Evolutionary conservation across 2,329 filamentous ascomycete species (phyloP), one percentile per base, ranked within the genome.

Genomic region (Stagonosporopsis rhizophila): DNA sequence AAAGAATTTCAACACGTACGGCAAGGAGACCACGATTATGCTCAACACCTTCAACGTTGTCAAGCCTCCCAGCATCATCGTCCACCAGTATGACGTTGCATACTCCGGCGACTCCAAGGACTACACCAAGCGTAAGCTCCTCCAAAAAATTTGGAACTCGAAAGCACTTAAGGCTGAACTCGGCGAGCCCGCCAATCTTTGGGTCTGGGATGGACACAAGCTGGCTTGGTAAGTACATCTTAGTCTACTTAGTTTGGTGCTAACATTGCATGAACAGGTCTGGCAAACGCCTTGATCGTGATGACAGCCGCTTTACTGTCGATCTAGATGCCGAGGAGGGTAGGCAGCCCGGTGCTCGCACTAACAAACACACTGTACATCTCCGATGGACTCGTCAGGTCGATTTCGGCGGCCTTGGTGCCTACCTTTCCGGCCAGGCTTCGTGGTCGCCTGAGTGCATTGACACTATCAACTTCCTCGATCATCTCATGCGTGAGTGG

Each of bases 381-480:
- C 82, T 96, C 57, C 81, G 81, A 1, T 82, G 82, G 58, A 89
- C 89, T 0, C 88, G 85, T n/a, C 77, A 77, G 2, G 84, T 99
- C 20, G 84, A 89, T 39, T 83, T 98, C 48, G 77, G 81, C 3
- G 80, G 84, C 0, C 82, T 98, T 0, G 77, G 83, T 3, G 79
- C 81, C 0, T 97, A 94, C 70, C 96, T 2, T 68, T 80, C 1
- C 82, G 86, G 44, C 78, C 83, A 56, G 79, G 83, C 19, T 76
- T 81, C 1, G 3, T 75, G 71, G 69, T 62, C 60, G 1, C 85
- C 85, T 34, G 78, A 82, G 19, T 87, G 94, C 19, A 82, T 94
- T 7, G 90, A 95, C 69, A 88, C 90, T 14, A 85, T 98, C 75
- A 96, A 90, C 72, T 97, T 97, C 69, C 80, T 97, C 4, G 95